phyloP scores from a whole-genome alignment of 2,329 filamentous ascomycete genomes.

The Penicillium sp. region DNA sequence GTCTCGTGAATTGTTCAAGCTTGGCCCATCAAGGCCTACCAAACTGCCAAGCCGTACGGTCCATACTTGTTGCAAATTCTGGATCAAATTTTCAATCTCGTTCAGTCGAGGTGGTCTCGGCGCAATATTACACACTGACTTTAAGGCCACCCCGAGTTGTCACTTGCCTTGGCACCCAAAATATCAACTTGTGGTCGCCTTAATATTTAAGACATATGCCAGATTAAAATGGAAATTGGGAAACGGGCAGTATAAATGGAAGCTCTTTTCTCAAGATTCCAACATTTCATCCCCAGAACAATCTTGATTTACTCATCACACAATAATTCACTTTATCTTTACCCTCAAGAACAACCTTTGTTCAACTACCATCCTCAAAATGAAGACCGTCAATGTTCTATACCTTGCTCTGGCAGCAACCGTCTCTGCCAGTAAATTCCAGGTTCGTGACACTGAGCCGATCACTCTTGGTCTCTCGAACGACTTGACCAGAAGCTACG shows the following conservation, averaged over 20 bases:
- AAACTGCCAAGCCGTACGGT: too few relatives aligned
- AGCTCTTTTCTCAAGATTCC: not conserved
- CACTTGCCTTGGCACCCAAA: not conserved
- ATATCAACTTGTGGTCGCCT: not conserved
- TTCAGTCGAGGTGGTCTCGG: too few relatives aligned
- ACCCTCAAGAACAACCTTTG: not conserved
- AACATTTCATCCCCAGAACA: not conserved
- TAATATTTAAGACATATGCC: not conserved
- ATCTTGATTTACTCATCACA: not conserved
- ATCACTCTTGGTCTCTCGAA: constrained; percentile 7
- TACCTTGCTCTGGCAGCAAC: not conserved
- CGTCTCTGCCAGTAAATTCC: constrained; percentile 1
- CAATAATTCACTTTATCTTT: not conserved
- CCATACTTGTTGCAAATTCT: too few relatives aligned
- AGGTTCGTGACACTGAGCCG: not conserved
- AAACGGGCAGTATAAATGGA: not conserved
- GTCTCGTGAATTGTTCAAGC: too few relatives aligned
- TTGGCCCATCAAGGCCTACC: too few relatives aligned
- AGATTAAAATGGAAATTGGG: not conserved
- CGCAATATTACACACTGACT: too few relatives aligned
- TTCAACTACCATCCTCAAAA: not conserved
- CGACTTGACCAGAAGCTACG: constrained; percentile 3
- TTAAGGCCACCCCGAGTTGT: too few relatives aligned
- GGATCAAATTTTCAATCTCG: too few relatives aligned
- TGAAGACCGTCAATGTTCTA: not conserved